Base-by-base conservation (phyloP, 495 filamentous ascomycete species). In the Pyrenula aspistea region DNA sequence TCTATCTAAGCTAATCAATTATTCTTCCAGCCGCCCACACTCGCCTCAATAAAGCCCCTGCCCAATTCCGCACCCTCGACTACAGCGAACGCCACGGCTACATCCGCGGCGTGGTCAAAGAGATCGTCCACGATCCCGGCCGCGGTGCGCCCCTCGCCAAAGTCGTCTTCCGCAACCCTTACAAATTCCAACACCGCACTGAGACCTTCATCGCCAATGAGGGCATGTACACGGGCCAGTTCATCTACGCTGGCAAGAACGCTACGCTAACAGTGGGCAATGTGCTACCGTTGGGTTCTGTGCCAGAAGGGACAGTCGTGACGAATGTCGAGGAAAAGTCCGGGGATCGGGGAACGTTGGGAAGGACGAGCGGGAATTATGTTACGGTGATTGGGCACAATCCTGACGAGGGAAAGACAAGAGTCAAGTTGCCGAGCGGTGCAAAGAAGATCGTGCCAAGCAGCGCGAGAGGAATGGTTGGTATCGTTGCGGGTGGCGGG, bases 161-260 rank as follows among this genome's bases (percentile, higher is more conserved):
- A 72, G 91, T 98, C 66, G 77, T 83, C 68, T 98, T 98, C 87
- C 91, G 91, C 63, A 86, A 93, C 72, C 85, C 89, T 62, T 88
- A 94, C 83, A 83, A 83, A 74, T 93, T 85, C 83, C 89, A 88
- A 80, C 82, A 88, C 74, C 75, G 85, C 73, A 90, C 84, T 73
- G 91, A 89, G 86, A 94, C 93, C 61, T 96, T 98, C 84, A 97
- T 99, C 71, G 93, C 94, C 73, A 97, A 96, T 78, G 93, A 99
- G 83, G 93, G 93, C 78, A 96, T 97, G 92, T 99, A 99, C 89
- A 96, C 93, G 61, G 93, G 93, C 64, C 91, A 96, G 79, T 99
- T 99, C 82, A 91, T 99, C 86, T 99, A 97, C 77, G 91, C 92
- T 73, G 93, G 93, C 72, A 99, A 99, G 87, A 89, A 95, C 77